Evolutionary conservation across 768 basidiomycete species (phyloP).

Genomic region (Tricholoma sp.): DNA sequence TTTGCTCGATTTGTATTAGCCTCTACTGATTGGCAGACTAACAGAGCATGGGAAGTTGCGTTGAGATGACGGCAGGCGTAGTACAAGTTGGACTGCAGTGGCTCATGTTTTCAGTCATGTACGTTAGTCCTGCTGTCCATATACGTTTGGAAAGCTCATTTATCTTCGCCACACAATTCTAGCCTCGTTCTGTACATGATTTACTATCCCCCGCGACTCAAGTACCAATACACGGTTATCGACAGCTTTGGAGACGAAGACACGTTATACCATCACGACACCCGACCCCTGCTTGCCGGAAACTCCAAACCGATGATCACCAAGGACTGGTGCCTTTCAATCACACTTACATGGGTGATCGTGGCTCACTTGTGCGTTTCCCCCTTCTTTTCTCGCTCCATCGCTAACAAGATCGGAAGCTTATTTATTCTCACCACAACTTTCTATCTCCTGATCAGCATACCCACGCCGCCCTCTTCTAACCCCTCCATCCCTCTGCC

Average conservation of each 20-base stretch:
- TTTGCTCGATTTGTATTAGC: not conserved
- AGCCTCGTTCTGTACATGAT: conserved; percentile 89
- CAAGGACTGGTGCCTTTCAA: conserved; percentile 74
- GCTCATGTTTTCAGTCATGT: conserved; percentile 83
- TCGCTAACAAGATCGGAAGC: conserved; percentile 39
- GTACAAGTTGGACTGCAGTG: conserved; percentile 81
- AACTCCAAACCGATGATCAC: conserved; percentile 19
- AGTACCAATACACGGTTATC: conserved; percentile 38
- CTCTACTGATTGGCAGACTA: not conserved
- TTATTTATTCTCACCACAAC: conserved; percentile 52
- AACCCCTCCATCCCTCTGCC: conserved; percentile 34
- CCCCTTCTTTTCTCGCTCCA: conserved; percentile 1
- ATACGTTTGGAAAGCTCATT: not conserved
- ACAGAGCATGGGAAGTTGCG: conserved; percentile 65
- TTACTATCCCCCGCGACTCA: conserved; percentile 85
- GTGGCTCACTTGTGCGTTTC: conserved; percentile 65
- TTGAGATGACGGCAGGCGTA: conserved; percentile 78
- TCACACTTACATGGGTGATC: conserved; percentile 69
- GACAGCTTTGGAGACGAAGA: conserved; percentile 18
- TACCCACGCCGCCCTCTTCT: conserved; percentile 21
- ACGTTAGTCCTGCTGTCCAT: conserved; percentile 22
- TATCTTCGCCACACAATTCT: not conserved
- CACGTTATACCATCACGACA: conserved; percentile 32
- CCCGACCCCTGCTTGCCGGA: conserved; percentile 24
- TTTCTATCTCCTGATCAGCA: conserved; percentile 9